Conservation (phyloP, 2,329 filamentous ascomycete genomes). For the Aspergillus felis region DNA sequence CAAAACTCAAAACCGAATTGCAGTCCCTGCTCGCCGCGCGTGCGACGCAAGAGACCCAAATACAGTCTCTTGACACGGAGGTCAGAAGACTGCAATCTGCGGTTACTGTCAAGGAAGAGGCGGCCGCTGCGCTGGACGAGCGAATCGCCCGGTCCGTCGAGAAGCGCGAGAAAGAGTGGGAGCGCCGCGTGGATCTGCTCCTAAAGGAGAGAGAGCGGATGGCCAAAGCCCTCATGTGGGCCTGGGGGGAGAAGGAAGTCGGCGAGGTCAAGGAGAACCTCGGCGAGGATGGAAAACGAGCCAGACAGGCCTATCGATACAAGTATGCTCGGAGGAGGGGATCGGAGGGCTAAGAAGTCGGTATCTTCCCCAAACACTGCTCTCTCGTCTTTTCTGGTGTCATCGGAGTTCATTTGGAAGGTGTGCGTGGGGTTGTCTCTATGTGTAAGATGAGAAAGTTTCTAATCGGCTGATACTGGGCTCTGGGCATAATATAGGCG, state of each 20-base stretch:
- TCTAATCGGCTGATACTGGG: background rate
- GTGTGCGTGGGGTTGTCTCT: background rate
- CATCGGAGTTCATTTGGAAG: background rate
- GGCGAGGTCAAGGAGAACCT: conserved; percentile 23
- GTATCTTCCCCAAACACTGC: background rate
- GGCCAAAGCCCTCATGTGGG: conserved; percentile 37
- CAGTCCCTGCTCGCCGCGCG: conserved; percentile 21
- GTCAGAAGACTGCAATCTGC: conserved; percentile 31
- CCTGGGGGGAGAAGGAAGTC: conserved; percentile 41
- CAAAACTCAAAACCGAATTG: conserved; percentile 30
- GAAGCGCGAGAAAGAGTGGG: conserved; percentile 43
- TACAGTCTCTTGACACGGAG: conserved; percentile 29
- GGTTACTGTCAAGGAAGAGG: conserved; percentile 39
- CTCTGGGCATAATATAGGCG: background rate
- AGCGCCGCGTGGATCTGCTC: conserved; percentile 37
- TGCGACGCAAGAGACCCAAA: conserved; percentile 19
- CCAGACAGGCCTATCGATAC: conserved; percentile 35
- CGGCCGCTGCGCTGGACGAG: conserved; percentile 36
- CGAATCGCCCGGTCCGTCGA: conserved; percentile 39
- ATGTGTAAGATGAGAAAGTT: background rate
- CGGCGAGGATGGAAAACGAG: conserved; percentile 19
- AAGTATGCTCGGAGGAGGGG: conserved; percentile 25
- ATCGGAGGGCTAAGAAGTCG: background rate
- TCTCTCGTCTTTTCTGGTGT: background rate
- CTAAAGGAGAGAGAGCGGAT: conserved; percentile 40